Evolutionary conservation across 1,139 yeast genomes (phyloP).

Genomic region (Yamadazyma sp.): DNA sequence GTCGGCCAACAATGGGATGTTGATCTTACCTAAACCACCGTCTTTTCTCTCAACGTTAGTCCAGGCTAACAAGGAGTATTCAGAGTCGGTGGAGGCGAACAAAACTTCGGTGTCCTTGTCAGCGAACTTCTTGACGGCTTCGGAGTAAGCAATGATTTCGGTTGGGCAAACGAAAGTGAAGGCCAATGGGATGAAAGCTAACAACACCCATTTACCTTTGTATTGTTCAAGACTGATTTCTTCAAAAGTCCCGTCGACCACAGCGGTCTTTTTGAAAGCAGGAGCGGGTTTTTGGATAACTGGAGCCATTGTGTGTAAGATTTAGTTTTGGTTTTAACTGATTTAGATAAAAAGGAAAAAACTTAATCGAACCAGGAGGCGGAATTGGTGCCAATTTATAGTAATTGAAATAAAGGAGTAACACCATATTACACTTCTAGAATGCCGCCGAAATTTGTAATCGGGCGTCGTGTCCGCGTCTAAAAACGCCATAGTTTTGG

Average conservation of each 20-base stretch:
- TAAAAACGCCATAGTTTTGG: background rate
- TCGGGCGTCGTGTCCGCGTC: slow-evolving; percentile 12
- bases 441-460: slow-evolving; percentile 18
- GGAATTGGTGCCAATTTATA: slow-evolving; percentile 11
- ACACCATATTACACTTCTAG: slow-evolving; percentile 11
- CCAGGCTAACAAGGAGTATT: slow-evolving; percentile 97
- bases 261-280: slow-evolving; percentile 92
- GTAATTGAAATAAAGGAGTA: slow-evolving; percentile 3
- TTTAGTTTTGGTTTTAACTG: background rate
- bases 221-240: slow-evolving; percentile 90
- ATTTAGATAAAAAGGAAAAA: no score
- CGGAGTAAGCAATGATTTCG: slow-evolving; percentile 97
- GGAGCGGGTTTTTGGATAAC: slow-evolving; percentile 95
- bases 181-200: slow-evolving; percentile 97
- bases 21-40: slow-evolving; percentile 95
- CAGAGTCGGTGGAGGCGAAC: slow-evolving; percentile 97
- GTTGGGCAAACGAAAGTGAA: slow-evolving; percentile 99
- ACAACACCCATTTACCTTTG: slow-evolving; percentile 96
- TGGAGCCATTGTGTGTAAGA: slow-evolving; percentile 63
- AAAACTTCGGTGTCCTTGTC: slow-evolving; percentile 86
- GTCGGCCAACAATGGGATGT: slow-evolving; percentile 94
- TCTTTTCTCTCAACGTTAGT: slow-evolving; percentile 94
- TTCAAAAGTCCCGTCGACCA: slow-evolving; percentile 92
- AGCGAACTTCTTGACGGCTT: slow-evolving; percentile 85
- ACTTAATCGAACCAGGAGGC: no score